Conservation (phyloP, 2,329 filamentous ascomycete genomes). For the Sarocladium oryzae region DNA sequence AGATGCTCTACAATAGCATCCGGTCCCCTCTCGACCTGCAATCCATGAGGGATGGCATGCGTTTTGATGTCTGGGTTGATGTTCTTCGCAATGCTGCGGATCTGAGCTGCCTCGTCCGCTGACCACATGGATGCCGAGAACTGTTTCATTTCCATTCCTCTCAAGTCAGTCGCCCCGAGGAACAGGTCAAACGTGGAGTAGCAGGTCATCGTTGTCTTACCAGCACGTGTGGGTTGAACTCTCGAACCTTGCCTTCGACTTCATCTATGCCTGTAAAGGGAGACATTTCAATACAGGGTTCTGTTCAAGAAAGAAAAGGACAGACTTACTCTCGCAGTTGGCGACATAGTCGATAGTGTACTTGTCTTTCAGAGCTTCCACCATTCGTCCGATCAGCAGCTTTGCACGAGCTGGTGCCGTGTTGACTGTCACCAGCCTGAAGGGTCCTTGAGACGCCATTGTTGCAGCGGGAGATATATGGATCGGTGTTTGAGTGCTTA, state of each 20-base stretch:
- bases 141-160: too few relatives aligned
- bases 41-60: slow-evolving; percentile 45
- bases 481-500: too few relatives aligned
- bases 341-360: slow-evolving; percentile 58
- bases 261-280: slow-evolving; percentile 42
- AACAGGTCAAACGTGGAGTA: slow-evolving; percentile 15
- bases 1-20: slow-evolving; percentile 50
- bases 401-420: slow-evolving; percentile 60
- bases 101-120: slow-evolving; percentile 38
- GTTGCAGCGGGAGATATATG: too few relatives aligned
- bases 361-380: slow-evolving; percentile 53
- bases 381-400: slow-evolving; percentile 53
- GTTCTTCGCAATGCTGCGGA: slow-evolving; percentile 35
- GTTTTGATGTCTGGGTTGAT: slow-evolving; percentile 41
- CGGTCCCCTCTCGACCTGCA: slow-evolving; percentile 46
- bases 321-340: slow-evolving; percentile 53
- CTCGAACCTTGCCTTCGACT: slow-evolving; percentile 44
- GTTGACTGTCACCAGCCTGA: slow-evolving; percentile 61
- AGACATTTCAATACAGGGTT: not conserved
- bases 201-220: not conserved
- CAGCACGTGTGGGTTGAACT: slow-evolving; percentile 11
- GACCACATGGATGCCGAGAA: slow-evolving; percentile 55
- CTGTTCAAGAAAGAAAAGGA: too few relatives aligned
- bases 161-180: not conserved
- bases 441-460: slow-evolving; percentile 43